These are phyloP conservation scores for Trametes sanguinea DNA, from an alignment of 768 basidiomycete genomes.

Conservation along the genomic window DNA sequence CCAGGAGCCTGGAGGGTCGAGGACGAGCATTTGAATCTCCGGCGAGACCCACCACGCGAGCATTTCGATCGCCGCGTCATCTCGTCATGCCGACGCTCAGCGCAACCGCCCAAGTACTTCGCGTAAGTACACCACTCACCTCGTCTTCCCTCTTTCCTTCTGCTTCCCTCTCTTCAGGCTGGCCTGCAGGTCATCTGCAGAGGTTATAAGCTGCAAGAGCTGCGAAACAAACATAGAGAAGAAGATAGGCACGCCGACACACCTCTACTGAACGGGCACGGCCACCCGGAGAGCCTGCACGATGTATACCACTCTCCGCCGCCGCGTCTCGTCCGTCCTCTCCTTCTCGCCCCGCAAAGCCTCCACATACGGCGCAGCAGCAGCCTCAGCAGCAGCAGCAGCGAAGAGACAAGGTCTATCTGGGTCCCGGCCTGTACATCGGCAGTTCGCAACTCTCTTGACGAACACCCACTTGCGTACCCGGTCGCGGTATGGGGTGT, in stretches of 20 bases:
- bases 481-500: constrained; percentile 47
- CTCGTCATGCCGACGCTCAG: constrained; percentile 13
- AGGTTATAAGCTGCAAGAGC: constrained; percentile 6
- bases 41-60: background rate
- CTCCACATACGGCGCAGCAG: constrained; percentile 19
- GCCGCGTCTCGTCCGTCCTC: constrained; percentile 38
- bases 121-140: background rate
- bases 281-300: constrained; percentile 12
- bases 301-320: constrained; percentile 50
- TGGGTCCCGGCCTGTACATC: constrained; percentile 48
- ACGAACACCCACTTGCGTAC: constrained; percentile 49
- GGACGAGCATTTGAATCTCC: background rate
- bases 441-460: constrained; percentile 59
- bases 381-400: constrained; percentile 16
- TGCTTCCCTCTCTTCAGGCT: background rate
- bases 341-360: constrained; percentile 19
- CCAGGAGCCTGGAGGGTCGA: background rate
- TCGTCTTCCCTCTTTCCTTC: background rate
- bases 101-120: background rate
- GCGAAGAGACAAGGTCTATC: constrained; percentile 38
- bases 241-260: background rate
- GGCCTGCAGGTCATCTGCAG: background rate
- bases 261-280: background rate
- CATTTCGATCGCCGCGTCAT: constrained; percentile 13
- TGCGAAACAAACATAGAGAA: background rate